Evolutionary conservation across 768 basidiomycete genomes (phyloP), one percentile per base, ranked within the genome.

Genomic region (Piloderma croceum): DNA sequence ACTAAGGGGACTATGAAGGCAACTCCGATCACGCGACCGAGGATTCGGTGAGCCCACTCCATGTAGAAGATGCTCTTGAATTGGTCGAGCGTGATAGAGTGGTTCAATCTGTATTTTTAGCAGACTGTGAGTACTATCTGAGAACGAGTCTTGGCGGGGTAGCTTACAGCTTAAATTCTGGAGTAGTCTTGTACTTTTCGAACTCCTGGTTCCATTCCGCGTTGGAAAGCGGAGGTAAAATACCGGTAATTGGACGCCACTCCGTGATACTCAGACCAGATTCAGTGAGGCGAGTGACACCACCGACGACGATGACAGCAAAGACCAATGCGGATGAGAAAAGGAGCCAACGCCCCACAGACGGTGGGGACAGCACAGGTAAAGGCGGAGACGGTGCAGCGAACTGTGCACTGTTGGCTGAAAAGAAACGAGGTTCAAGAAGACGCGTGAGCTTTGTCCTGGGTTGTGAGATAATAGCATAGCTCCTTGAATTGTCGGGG

Each of bases 231-330:
- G 96, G 96, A 13, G 93, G 93, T 13, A 92, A 57, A 36, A 90
- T 68, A 12, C 96, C 96, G 19, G 89, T 83, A 39, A 98, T 79
- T 10, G 94, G 92, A 38, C 77, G 74, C 96, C 96, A 99, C 71
- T 99, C 96, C 18, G 92, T 96, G 60, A 99, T 99, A 59, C 90
- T 93, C 44, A 99, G 68, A 11, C 96, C 96, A 12, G 91, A 94
- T 63, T 99, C 96, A 2, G 96, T 99, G 44, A 99, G 76, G 31
- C 96, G 84, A 3, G 96, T 99, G 44, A 99, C 76, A 7, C 94
- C 96, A 21, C 96, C 96, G 4, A 99, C 88, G 39, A 98, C 83
- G 52, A 98, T 81, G 57, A 99, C 89, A 15, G 81, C 83, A 49
- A 98, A 84, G 18, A 94, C 90, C 23, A 99, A 68, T 4, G 77